Conservation (phyloP, 371 early-diverging fungal species). For the Mucor circinelloides region DNA sequence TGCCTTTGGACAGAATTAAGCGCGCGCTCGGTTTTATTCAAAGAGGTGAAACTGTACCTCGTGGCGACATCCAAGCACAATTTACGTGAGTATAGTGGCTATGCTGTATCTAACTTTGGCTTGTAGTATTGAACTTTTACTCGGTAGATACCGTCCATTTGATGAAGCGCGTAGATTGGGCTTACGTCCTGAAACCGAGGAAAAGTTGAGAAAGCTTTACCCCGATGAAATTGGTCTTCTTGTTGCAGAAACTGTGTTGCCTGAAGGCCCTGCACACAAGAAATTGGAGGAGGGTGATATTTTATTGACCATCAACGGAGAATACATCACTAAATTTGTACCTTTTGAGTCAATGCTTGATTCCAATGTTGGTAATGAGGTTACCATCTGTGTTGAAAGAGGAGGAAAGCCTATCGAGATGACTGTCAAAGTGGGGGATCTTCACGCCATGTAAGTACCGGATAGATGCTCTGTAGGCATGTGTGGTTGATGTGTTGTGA, state of each 20-base stretch:
- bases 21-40: conserved; percentile 78
- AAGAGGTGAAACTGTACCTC: conserved; percentile 67
- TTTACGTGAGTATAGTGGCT: conserved; percentile 64
- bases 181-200: conserved; percentile 69
- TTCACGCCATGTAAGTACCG: conserved; percentile 70
- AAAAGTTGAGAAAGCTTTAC: conserved; percentile 63
- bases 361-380: conserved; percentile 67
- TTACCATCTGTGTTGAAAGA: conserved; percentile 70
- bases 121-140: background rate
- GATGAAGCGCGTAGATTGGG: conserved; percentile 81
- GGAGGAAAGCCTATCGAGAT: conserved; percentile 74
- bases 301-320: conserved; percentile 76
- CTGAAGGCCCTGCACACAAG: conserved; percentile 79
- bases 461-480: background rate
- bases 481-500: background rate
- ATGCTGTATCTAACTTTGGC: conserved; percentile 2
- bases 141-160: conserved; percentile 61
- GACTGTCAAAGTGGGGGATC: conserved; percentile 62
- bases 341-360: conserved; percentile 81
- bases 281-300: conserved; percentile 89
- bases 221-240: conserved; percentile 90
- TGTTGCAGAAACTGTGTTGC: conserved; percentile 80
- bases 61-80: conserved; percentile 91
- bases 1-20: conserved; percentile 84
- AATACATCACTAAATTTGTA: conserved; percentile 84